Evolutionary conservation across 164 flowering plant genomes (phyloP).

Genomic region (grape (Vitis vinifera)): DNA sequence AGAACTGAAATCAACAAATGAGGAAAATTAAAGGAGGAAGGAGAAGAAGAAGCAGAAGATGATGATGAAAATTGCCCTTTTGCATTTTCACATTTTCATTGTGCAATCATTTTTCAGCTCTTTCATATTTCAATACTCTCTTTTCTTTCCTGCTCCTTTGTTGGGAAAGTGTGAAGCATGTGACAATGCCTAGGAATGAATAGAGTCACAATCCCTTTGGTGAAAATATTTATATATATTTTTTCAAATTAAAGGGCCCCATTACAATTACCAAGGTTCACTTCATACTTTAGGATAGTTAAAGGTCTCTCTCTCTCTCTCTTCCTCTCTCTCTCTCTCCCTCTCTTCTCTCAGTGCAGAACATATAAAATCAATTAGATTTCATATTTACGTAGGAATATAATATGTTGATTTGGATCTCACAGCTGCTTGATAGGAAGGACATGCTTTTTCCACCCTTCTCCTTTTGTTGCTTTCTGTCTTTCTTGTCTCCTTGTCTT

Average conservation of each 20-base stretch:
- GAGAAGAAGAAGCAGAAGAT: too few species aligned
- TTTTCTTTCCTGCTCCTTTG: constrained; percentile 6
- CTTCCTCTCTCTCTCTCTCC: constrained; percentile 19
- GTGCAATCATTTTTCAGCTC: background rate
- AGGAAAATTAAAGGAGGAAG: background rate
- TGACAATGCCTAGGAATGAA: constrained; percentile 33
- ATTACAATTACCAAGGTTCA: constrained; percentile 50
- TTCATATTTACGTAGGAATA: constrained; percentile 62
- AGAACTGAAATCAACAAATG: background rate
- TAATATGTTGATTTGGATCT: constrained; percentile 52
- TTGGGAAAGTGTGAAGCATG: constrained; percentile 31
- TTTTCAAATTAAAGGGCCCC: constrained; percentile 29
- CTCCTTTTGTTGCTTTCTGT: constrained; percentile 64
- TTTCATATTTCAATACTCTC: background rate
- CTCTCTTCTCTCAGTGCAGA: constrained; percentile 17
- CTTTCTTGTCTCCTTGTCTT: constrained; percentile 67
- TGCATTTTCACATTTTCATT: constrained; percentile 4
- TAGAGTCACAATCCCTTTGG: constrained; percentile 12
- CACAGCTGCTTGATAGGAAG: constrained; percentile 34
- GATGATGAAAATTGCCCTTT: constrained; percentile 4
- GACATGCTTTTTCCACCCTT: constrained; percentile 34
- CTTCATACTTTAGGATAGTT: constrained; percentile 33
- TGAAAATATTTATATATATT: constrained; percentile 7
- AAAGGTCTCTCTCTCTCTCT: constrained; percentile 22
- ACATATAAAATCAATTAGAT: constrained; percentile 49